phyloP scores from a whole-genome alignment of 139 green algal genomes.

The Chlorella sp. region DNA sequence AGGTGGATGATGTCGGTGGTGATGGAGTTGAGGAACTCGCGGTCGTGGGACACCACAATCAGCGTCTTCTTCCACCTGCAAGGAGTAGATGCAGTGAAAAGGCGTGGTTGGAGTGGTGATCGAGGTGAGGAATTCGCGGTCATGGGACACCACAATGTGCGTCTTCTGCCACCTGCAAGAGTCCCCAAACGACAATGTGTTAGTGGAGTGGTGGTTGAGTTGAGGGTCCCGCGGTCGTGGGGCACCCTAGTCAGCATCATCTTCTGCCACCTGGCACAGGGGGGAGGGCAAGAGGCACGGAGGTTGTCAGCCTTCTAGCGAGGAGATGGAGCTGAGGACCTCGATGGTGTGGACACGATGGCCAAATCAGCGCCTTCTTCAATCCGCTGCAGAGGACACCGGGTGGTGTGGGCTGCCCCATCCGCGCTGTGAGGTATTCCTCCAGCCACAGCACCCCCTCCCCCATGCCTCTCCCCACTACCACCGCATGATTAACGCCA shows the following conservation, averaged over 20 bases:
- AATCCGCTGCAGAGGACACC: too few species aligned
- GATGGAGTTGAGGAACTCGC: conserved; percentile 98
- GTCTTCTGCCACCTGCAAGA: conserved; percentile 99
- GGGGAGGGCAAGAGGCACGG: background rate
- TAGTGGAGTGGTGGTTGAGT: background rate
- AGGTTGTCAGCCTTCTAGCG: background rate
- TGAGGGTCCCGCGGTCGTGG: background rate
- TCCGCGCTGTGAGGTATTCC: too few species aligned
- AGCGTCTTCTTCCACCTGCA: conserved; percentile 99
- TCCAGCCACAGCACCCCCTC: too few species aligned
- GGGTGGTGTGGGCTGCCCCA: background rate
- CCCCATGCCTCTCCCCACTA: too few species aligned
- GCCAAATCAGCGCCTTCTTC: too few species aligned
- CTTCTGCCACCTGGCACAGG: background rate
- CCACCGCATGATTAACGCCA: too few species aligned
- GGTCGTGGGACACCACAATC: conserved; percentile 98
- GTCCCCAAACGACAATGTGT: too few species aligned
- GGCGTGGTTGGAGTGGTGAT: conserved; percentile 28
- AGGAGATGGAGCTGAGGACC: too few species aligned
- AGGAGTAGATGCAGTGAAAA: background rate
- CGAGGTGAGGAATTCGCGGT: background rate
- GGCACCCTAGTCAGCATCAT: too few species aligned
- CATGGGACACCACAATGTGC: conserved; percentile 91
- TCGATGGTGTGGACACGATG: too few species aligned
- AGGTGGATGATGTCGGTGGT: conserved; percentile 99